Conservation (phyloP, 192 early-diverging fungal genomes). For the Lobosporangium transversale region DNA sequence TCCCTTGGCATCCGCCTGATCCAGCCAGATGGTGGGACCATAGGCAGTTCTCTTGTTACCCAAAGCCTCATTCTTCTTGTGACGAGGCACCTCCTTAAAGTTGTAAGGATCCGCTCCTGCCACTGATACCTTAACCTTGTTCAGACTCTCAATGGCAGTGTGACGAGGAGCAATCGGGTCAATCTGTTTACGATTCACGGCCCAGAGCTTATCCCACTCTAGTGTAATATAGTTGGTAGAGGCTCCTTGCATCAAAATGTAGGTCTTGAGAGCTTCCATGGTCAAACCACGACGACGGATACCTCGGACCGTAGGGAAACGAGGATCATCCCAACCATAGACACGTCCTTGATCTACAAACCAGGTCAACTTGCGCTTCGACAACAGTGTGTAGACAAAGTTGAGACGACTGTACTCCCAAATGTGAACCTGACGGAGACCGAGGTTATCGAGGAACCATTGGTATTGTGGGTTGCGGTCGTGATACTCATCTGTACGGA, state of each 20-base stretch:
- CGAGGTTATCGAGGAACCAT: conserved; percentile 92
- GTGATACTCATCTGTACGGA: conserved; percentile 97
- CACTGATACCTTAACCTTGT: conserved; percentile 76
- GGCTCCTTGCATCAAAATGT: conserved; percentile 98
- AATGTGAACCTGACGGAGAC: conserved; percentile 88
- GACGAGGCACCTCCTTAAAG: conserved; percentile 78
- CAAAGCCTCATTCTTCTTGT: conserved; percentile 97
- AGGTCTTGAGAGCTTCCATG: conserved; percentile 95
- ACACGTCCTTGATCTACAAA: conserved; percentile 91
- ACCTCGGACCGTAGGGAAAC: conserved; percentile 90
- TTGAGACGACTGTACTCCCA: conserved; percentile 94
- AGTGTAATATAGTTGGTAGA: conserved; percentile 92
- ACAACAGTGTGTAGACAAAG: conserved; percentile 98
- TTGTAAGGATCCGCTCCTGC: conserved; percentile 64
- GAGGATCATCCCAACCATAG: conserved; percentile 88
- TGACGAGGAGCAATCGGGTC: conserved; percentile 96
- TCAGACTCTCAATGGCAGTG: conserved; percentile 76
- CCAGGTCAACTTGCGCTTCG: conserved; percentile 98
- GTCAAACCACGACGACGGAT: conserved; percentile 98
- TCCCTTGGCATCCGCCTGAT: conserved; percentile 86
- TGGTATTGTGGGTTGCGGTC: conserved; percentile 97
- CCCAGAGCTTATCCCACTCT: conserved; percentile 99
- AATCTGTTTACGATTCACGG: conserved; percentile 95
- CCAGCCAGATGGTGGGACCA: conserved; percentile 80
- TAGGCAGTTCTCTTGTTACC: conserved; percentile 89